Evolutionary conservation across 1,284 basidiomycete species (phyloP).

Genomic region (Puccinia triticina): DNA sequence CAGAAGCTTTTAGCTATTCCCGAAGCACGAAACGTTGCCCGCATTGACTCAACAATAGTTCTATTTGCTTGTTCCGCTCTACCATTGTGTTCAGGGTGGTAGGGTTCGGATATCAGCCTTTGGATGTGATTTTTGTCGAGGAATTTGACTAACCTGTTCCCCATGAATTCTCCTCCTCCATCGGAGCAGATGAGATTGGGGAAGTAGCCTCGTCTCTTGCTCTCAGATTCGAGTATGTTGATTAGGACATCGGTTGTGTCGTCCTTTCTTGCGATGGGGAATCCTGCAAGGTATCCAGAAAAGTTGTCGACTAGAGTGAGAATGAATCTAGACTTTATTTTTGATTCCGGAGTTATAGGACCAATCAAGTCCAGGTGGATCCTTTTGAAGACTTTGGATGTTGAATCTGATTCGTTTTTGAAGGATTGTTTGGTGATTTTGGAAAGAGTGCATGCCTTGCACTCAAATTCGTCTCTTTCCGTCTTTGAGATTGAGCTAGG

Average conservation of each 20-base stretch:
- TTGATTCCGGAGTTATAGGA: not conserved
- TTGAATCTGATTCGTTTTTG: not conserved
- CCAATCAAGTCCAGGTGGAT: not conserved
- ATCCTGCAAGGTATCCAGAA: not conserved
- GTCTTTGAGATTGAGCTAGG: not conserved
- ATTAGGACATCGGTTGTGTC: not conserved
- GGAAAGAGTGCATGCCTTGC: not conserved
- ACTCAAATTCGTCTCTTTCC: not conserved
- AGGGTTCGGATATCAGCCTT: not conserved
- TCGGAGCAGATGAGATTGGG: not conserved
- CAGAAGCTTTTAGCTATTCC: too few species aligned
- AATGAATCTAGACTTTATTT: not conserved
- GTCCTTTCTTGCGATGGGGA: not conserved
- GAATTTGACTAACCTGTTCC: not conserved
- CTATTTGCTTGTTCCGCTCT: too few species aligned
- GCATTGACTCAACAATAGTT: too few species aligned
- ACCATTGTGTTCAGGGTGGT: too few species aligned
- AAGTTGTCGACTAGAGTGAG: not conserved
- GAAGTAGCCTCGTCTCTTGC: not conserved
- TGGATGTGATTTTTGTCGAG: not conserved
- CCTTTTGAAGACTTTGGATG: not conserved
- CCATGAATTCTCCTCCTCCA: not conserved
- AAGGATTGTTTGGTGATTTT: not conserved
- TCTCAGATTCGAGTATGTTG: not conserved
- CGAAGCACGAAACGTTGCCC: too few species aligned